phyloP scores from a whole-genome alignment of 129 eudicot species.

The Flaveria brownii region DNA sequence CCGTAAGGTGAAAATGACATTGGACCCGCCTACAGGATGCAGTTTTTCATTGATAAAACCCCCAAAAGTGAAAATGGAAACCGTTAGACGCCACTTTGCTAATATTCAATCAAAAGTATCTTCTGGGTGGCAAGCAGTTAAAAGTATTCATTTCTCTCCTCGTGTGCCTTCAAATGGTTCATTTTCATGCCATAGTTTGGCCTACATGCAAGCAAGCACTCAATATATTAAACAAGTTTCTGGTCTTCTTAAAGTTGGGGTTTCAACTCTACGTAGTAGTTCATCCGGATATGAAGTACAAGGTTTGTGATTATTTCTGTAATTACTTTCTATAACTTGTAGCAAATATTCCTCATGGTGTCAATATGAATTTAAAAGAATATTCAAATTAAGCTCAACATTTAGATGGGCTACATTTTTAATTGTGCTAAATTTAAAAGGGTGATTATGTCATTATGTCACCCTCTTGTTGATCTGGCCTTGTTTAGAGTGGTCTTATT shows the following conservation, averaged over 20 bases:
- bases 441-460: neutral
- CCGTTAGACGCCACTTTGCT: conserved; percentile 43
- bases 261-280: conserved; percentile 64
- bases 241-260: conserved; percentile 78
- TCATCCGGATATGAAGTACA: conserved; percentile 73
- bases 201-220: conserved; percentile 75
- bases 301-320: conserved; percentile 41
- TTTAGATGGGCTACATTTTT: neutral
- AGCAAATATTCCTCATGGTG: neutral
- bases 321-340: neutral
- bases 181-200: conserved; percentile 75
- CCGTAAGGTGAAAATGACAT: conserved; percentile 73
- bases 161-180: conserved; percentile 65
- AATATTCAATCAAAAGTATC: conserved; percentile 50
- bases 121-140: conserved; percentile 72
- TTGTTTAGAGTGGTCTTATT: neutral
- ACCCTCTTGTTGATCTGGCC: neutral
- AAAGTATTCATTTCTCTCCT: conserved; percentile 60
- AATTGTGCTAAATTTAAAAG: neutral
- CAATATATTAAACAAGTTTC: conserved; percentile 79
- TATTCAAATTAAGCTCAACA: neutral
- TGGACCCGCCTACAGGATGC: conserved; percentile 82
- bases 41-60: conserved; percentile 49
- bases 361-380: neutral
- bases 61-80: conserved; percentile 55